Conservation (phyloP, 1,284 basidiomycete genomes). For the Anthracocystis walkeri region DNA sequence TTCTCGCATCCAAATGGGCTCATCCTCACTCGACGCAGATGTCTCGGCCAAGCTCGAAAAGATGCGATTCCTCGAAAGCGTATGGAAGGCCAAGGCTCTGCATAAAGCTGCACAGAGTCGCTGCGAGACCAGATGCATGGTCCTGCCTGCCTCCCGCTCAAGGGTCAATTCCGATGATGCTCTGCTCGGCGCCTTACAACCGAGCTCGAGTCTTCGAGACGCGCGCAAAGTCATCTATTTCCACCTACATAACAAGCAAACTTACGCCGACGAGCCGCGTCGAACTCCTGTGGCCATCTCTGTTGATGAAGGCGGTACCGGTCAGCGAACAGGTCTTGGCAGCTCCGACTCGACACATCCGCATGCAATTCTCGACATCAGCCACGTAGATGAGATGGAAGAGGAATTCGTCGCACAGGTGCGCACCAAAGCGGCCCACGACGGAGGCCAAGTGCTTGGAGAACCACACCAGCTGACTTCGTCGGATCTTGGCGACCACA, state of each 20-base stretch:
- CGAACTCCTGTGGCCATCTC: constrained; percentile 44
- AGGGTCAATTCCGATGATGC: constrained; percentile 14
- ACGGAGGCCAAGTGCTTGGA: constrained; percentile 22
- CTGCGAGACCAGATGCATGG: constrained; percentile 53
- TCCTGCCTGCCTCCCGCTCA: constrained; percentile 37
- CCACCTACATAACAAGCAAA: constrained; percentile 50
- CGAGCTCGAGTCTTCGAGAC: constrained; percentile 15
- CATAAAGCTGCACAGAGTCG: constrained; percentile 49
- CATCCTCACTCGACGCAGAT: constrained; percentile 28
- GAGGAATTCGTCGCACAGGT: constrained; percentile 42
- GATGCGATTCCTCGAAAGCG: constrained; percentile 65
- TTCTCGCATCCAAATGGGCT: constrained; percentile 18
- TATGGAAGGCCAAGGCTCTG: constrained; percentile 66
- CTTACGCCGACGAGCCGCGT: constrained; percentile 39
- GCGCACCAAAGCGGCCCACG: constrained; percentile 35
- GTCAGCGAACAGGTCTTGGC: constrained; percentile 13
- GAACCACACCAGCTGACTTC: constrained; percentile 34
- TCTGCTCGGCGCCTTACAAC: constrained; percentile 4
- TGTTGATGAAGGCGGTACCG: neutral
- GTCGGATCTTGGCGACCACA: constrained; percentile 33
- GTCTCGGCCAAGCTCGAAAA: constrained; percentile 58
- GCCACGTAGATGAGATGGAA: constrained; percentile 49
- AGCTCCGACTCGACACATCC: constrained; percentile 44
- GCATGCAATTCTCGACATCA: constrained; percentile 51
- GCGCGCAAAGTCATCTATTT: constrained; percentile 58